Evolutionary conservation across 441 rosid genomes (phyloP).

Genomic region (Omphalea diandra): DNA sequence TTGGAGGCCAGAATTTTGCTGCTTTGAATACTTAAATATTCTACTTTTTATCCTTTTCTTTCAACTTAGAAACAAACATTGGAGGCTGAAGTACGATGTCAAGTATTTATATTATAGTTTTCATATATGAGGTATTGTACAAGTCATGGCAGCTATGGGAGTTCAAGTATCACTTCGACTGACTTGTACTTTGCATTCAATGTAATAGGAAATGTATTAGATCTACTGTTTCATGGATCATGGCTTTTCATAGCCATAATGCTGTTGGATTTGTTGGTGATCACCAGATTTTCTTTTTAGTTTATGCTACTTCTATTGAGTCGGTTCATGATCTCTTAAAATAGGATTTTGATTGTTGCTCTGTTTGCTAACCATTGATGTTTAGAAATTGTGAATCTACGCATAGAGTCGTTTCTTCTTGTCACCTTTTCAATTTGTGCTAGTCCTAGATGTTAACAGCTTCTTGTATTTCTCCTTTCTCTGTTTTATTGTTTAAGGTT

Average conservation of each 20-base stretch:
- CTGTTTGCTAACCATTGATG: neutral
- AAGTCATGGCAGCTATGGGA: neutral
- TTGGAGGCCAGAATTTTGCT: neutral
- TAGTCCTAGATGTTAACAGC: neutral
- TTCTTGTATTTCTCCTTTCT: neutral
- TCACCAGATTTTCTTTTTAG: neutral
- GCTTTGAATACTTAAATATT: neutral
- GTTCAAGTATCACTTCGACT: neutral
- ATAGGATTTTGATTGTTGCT: neutral
- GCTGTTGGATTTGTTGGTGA: neutral
- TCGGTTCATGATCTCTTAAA: neutral
- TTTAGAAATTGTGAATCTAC: neutral
- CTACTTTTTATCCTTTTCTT: neutral
- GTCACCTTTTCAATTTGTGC: neutral
- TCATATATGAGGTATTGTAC: neutral
- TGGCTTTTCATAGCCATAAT: neutral
- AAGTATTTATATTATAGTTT: neutral
- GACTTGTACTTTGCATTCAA: neutral
- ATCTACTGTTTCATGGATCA: neutral
- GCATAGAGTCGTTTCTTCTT: neutral
- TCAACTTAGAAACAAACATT: neutral
- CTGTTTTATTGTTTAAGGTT: neutral
- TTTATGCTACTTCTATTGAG: neutral
- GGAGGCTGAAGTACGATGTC: neutral
- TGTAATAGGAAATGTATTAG: neutral